Conservation (phyloP, 2,329 filamentous ascomycete species). For the Colletotrichum euphorbiae region DNA sequence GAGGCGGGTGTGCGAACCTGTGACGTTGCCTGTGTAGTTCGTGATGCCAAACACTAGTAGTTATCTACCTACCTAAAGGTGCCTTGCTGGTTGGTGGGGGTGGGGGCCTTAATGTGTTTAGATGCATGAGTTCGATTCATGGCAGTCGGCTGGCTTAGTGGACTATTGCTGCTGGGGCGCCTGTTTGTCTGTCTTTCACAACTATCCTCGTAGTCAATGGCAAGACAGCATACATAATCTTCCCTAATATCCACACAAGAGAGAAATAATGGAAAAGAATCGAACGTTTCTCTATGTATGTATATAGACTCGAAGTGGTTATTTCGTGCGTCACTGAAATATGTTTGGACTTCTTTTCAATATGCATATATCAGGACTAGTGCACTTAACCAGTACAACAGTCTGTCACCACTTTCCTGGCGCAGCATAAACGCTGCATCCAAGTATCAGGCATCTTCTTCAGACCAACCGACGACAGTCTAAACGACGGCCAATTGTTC, state of each 20-base stretch:
- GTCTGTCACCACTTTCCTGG: slow-evolving; percentile 33
- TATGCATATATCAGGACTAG: not conserved
- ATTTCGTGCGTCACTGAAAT: not conserved
- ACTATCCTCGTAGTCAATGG: not conserved
- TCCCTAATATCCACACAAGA: not conserved
- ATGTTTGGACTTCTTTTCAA: not conserved
- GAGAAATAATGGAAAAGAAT: fast-evolving
- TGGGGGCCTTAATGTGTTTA: slow-evolving; percentile 21
- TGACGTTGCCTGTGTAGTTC: slow-evolving; percentile 40
- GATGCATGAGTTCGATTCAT: not conserved
- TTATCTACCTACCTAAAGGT: not conserved
- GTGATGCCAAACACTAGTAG: slow-evolving; percentile 32
- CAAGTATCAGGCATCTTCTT: slow-evolving; percentile 21
- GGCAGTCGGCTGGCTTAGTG: not conserved
- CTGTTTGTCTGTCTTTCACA: not conserved
- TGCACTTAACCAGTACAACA: slow-evolving; percentile 17
- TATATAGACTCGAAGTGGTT: not conserved
- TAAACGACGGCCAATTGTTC: slow-evolving; percentile 1
- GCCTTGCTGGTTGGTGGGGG: slow-evolving; percentile 35
- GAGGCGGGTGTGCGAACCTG: slow-evolving; percentile 32
- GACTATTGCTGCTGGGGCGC: slow-evolving; percentile 1
- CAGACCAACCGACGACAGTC: slow-evolving; percentile 17
- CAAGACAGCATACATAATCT: too few species aligned
- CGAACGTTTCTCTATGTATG: too few species aligned
- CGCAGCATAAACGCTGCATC: slow-evolving; percentile 12